Evolutionary conservation across 306 rosid genomes (phyloP), one percentile per base, ranked within the genome.

Genomic region (Dryas drummondii): DNA sequence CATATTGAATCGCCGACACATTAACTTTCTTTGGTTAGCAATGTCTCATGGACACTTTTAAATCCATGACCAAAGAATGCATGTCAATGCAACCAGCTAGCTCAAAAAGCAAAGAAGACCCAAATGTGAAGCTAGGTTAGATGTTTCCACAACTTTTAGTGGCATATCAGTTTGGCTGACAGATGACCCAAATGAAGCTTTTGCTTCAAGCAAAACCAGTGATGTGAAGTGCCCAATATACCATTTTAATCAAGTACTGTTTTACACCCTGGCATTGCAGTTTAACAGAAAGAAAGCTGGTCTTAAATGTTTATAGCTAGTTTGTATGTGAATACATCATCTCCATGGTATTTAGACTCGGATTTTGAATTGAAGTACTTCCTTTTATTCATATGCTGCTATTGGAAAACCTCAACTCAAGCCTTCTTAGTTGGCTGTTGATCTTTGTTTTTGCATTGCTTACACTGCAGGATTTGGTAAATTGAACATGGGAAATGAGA

Each of bases 401-500:
- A 68, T 66, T 70, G 58, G 59, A 77, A 78, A 58, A 32, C 2
- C 37, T 32, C 37, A 32, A 53, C 19, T 19, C 67, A 16, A 73
- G 50, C 61, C 78, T 53, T 75, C 48, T 65, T 48, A 66, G 69
- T 77, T 19, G 26, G 13, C 42, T 57, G 45, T 61, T 58, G 48
- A 47, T 82, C 44, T n/a, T 64, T 17, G 50, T 68, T 37, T 72
- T 50, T 78, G 40, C 73, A 60, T 76, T 81, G 73, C 66, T 85
- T 88, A 71, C 69, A 51, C 85, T 86, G 71, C 86, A 87, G 97
- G 93, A 77, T 68, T 85, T 84, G 79, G 72, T 54, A 52, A 78
- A 51, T 67, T 88, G 90, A 89, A 83, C 73, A 91, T 94, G 92
- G 93, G 91, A 63, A 91, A 88, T 66, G 94, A 94, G 85, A 94